Conservation (phyloP, 2,329 filamentous ascomycete genomes). For the Ascochyta fabae region DNA sequence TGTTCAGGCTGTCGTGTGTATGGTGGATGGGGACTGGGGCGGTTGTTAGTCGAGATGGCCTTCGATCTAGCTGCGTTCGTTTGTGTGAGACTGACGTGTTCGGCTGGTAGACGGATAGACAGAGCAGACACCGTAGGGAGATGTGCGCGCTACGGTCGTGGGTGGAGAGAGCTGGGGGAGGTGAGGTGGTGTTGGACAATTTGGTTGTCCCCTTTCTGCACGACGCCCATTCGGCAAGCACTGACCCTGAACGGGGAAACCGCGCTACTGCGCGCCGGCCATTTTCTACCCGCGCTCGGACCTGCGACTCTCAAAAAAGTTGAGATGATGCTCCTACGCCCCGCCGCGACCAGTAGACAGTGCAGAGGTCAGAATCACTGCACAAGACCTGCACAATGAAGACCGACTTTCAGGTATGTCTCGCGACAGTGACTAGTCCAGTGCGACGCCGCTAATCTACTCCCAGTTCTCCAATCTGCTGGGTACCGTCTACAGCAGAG, state of each 20-base stretch:
- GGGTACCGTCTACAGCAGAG: constrained; percentile 97
- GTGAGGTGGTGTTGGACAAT: constrained; percentile 39
- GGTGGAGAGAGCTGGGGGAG: constrained; percentile 13
- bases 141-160: constrained; percentile 13
- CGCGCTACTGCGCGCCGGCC: constrained; percentile 36
- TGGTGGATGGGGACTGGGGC: constrained; percentile 22
- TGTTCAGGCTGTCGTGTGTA: constrained; percentile 28
- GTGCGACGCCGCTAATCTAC: constrained; percentile 32
- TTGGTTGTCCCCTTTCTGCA: constrained; percentile 50
- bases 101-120: background rate
- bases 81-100: constrained; percentile 11
- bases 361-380: background rate
- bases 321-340: constrained; percentile 32
- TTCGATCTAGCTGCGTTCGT: background rate
- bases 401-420: constrained; percentile 90
- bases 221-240: constrained; percentile 47
- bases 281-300: constrained; percentile 30
- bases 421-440: constrained; percentile 29
- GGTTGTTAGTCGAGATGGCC: constrained; percentile 25
- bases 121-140: constrained; percentile 6
- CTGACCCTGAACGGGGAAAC: constrained; percentile 46
- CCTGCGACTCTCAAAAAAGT: constrained; percentile 45
- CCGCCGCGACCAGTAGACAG: constrained; percentile 30
- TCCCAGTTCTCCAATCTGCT: constrained; percentile 95
- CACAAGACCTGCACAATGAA: constrained; percentile 71